phyloP scores from a whole-genome alignment of 1,284 basidiomycete species.

The Heterobasidion occidentale region DNA sequence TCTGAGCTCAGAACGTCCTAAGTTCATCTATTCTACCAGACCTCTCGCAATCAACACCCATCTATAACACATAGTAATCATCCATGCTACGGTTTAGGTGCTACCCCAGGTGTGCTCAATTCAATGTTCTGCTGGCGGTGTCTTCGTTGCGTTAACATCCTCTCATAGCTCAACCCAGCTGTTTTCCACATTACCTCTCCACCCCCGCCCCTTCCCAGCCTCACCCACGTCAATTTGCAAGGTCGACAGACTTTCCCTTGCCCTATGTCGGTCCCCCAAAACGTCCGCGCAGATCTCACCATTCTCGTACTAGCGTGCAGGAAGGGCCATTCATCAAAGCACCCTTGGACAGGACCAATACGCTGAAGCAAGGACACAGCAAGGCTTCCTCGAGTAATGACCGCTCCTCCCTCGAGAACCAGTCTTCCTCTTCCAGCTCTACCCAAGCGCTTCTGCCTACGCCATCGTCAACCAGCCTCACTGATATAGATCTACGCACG shows the following conservation, averaged over 20 bases:
- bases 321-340: not conserved
- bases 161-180: no score
- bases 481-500: not conserved
- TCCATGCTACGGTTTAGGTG: no score
- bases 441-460: not conserved
- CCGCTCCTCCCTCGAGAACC: no score
- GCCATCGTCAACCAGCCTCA: not conserved
- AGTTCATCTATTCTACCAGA: not conserved
- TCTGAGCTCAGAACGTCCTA: not conserved
- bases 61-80: not conserved
- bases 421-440: no score
- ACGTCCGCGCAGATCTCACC: constrained; percentile 4
- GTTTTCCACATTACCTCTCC: not conserved
- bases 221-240: not conserved
- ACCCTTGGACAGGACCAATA: not conserved
- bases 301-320: not conserved
- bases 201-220: not conserved
- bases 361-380: not conserved
- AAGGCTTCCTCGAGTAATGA: no score
- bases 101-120: no score
- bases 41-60: not conserved
- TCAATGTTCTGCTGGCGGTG: no score
- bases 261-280: constrained; percentile 7
- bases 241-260: constrained; percentile 6
- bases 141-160: no score